Conservation (phyloP, 2,329 filamentous ascomycete species). For the Diaporthe caulivora region DNA sequence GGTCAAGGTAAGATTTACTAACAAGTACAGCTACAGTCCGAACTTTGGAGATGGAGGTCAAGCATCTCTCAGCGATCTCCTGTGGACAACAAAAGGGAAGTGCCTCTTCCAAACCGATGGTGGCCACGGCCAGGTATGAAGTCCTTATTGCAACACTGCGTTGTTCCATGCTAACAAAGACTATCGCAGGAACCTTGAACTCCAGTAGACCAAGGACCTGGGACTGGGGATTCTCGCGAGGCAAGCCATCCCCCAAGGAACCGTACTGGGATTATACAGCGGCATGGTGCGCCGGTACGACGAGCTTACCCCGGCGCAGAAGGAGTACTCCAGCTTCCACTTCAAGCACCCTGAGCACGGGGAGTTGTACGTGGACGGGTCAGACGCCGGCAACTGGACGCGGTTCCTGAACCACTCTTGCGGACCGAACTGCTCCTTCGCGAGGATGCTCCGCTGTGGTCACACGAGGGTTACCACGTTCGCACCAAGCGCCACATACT, state of each 20-base stretch:
- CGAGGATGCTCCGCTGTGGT: neutral
- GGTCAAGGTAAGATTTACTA: neutral
- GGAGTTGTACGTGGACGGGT: neutral
- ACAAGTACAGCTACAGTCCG: neutral
- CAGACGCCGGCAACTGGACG: neutral
- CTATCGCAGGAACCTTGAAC: neutral
- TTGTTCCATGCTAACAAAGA: neutral
- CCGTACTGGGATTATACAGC: neutral
- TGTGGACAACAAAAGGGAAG: neutral
- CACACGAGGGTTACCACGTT: neutral
- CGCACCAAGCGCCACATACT: neutral
- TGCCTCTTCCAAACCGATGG: neutral
- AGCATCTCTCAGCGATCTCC: neutral
- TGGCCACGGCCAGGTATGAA: neutral
- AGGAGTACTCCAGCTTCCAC: neutral
- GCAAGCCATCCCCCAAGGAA: neutral
- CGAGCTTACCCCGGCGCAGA: neutral
- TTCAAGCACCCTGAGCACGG: neutral
- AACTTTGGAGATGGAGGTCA: neutral
- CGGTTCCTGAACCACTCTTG: neutral
- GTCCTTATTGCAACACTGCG: neutral
- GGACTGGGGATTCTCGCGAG: neutral
- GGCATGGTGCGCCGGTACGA: neutral
- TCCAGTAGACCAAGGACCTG: neutral
- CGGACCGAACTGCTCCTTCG: neutral